Conservation (phyloP, 805 yeast species). For the Phaffomyces opuntiae region DNA sequence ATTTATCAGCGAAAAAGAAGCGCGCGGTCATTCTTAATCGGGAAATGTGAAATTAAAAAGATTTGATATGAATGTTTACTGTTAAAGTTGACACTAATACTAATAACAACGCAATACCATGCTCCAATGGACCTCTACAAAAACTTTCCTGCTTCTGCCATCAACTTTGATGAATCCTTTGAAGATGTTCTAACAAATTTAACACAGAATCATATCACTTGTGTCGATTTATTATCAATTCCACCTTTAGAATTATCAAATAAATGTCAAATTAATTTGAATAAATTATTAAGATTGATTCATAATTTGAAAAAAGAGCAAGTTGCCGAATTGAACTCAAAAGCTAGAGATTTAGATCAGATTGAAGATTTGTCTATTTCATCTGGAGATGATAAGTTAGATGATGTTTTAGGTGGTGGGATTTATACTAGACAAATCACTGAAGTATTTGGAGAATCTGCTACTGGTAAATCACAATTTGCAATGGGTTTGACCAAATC, state of each 20-base stretch:
- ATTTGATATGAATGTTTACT: neutral
- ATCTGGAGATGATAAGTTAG: conserved; percentile 47
- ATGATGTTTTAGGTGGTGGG: conserved; percentile 48
- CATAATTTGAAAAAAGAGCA: conserved; percentile 20
- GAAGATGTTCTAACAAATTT: conserved; percentile 22
- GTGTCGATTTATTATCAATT: conserved; percentile 35
- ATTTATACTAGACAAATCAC: conserved; percentile 48
- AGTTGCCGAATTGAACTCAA: conserved; percentile 17
- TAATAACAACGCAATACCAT: no score
- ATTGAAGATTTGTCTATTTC: conserved; percentile 27
- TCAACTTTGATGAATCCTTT: conserved; percentile 27
- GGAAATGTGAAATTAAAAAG: neutral
- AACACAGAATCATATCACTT: conserved; percentile 24
- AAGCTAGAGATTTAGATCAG: conserved; percentile 4
- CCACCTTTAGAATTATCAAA: conserved; percentile 28
- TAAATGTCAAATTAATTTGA: conserved; percentile 25
- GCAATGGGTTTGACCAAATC: conserved; percentile 57
- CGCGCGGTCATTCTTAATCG: neutral
- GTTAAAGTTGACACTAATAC: no score
- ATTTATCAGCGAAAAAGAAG: no score
- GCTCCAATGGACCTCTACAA: conserved; percentile 34
- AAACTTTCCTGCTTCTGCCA: conserved; percentile 29
- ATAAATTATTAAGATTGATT: conserved; percentile 2
- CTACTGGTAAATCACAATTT: conserved; percentile 82
- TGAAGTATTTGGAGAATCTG: conserved; percentile 79